phyloP scores from a whole-genome alignment of 164 flowering plant species.

The Taxillus chinensis region DNA sequence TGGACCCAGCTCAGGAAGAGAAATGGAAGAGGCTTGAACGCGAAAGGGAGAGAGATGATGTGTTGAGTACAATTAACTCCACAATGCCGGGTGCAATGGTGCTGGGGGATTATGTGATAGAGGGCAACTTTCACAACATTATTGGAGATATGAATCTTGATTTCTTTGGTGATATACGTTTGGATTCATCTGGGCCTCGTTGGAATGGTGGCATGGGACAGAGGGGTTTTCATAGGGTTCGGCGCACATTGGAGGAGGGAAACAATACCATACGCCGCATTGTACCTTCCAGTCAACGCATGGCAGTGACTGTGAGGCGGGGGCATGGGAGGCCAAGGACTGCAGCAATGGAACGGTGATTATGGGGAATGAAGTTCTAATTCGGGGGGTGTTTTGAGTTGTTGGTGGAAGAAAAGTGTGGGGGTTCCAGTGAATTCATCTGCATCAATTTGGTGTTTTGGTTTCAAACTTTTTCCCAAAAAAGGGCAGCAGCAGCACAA shows the following conservation, averaged over 20 bases:
- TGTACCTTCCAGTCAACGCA: background rate
- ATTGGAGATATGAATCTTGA: conserved; percentile 10
- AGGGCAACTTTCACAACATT: conserved; percentile 15
- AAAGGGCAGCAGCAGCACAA: no score
- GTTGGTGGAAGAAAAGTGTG: no score
- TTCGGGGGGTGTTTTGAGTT: no score
- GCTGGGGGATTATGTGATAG: conserved; percentile 41
- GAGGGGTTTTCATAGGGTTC: background rate
- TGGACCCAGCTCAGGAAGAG: conserved; percentile 36
- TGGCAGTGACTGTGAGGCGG: background rate
- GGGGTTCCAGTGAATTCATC: no score
- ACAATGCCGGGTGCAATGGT: conserved; percentile 39
- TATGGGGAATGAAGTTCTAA: no score
- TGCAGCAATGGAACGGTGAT: no score
- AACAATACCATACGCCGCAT: background rate
- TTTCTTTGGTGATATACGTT: background rate
- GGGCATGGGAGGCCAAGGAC: background rate
- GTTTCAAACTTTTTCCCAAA: no score
- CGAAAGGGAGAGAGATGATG: conserved; percentile 35
- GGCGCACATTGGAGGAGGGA: background rate
- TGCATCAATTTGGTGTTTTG: no score
- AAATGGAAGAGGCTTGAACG: conserved; percentile 38
- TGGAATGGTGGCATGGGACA: background rate
- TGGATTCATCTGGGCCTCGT: background rate
- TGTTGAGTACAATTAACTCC: conserved; percentile 35